Conservation (phyloP, 1,284 basidiomycete species). For the Rhodotorula sp. region DNA sequence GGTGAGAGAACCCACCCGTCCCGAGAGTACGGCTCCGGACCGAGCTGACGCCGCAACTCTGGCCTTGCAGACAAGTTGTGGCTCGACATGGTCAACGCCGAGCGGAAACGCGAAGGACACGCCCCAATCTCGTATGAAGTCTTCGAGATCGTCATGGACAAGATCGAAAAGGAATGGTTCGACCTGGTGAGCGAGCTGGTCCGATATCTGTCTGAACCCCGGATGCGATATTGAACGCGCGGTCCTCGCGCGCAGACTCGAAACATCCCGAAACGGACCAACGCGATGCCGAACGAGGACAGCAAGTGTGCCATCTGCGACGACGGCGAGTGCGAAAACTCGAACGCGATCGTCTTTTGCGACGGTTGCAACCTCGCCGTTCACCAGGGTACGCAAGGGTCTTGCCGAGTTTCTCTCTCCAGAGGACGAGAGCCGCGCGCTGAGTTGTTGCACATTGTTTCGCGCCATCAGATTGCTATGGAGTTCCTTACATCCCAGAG, state of each 20-base stretch:
- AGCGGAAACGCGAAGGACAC: conserved; percentile 73
- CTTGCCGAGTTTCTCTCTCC: neutral
- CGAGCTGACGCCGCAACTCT: neutral
- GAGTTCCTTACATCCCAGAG: conserved; percentile 98
- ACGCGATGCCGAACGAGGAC: conserved; percentile 82
- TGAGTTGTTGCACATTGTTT: neutral
- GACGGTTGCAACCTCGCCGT: conserved; percentile 99
- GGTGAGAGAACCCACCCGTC: conserved; percentile 59
- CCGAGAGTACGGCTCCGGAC: neutral
- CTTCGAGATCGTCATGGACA: conserved; percentile 96
- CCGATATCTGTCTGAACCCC: neutral
- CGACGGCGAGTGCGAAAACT: conserved; percentile 97
- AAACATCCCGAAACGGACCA: conserved; percentile 78
- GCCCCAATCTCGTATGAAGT: conserved; percentile 76
- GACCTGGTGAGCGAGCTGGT: conserved; percentile 68
- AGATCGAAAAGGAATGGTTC: conserved; percentile 98
- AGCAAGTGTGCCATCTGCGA: conserved; percentile 96
- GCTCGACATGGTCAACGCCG: conserved; percentile 81
- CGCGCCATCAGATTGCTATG: conserved; percentile 78
- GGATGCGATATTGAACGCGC: neutral
- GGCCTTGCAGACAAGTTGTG: conserved; percentile 77
- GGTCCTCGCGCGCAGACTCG: conserved; percentile 63
- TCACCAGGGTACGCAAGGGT: conserved; percentile 84
- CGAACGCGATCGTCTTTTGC: conserved; percentile 98
- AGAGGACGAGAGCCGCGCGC: too few species aligned